A percentile compares a stretch with the other conserved stretches of the same genome.
These are phyloP conservation scores for Musa troglodytarum DNA, from an alignment of 176 grass and related monocot species.

Conservation along the genomic window DNA sequence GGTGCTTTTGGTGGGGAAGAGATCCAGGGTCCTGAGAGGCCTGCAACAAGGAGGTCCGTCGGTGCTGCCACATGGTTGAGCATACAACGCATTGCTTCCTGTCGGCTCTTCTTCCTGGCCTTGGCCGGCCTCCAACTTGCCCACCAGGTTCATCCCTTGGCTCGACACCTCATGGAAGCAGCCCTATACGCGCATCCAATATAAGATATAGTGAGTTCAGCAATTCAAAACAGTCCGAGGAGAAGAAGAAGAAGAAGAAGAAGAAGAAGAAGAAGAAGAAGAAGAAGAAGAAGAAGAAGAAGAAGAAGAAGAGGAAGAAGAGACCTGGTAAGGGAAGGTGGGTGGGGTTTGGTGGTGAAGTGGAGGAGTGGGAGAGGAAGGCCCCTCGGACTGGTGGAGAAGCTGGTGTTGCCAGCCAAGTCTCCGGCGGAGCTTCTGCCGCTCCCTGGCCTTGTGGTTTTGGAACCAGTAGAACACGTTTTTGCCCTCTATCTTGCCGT, in stretches of 20 bases:
- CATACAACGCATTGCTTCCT: no score
- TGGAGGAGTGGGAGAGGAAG: background rate
- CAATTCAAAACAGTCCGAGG: no score
- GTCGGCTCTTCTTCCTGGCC: conserved; percentile 24
- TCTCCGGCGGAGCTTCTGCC: background rate
- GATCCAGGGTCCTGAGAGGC: conserved; percentile 62
- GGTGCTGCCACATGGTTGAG: background rate
- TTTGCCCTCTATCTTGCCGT: conserved; percentile 58
- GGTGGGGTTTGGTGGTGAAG: background rate
- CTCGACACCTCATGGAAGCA: conserved; percentile 25
- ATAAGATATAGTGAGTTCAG: no score
- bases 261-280: background rate
- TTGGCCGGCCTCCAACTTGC: conserved; percentile 26
- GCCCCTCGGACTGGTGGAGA: background rate
- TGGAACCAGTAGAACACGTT: conserved; percentile 98
- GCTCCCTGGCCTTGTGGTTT: conserved; percentile 66
- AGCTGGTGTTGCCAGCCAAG: background rate
- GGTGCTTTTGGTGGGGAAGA: conserved; percentile 77
- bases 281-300: background rate
- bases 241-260: background rate
- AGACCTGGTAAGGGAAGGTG: background rate
- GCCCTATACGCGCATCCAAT: conserved; percentile 4
- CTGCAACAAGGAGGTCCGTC: conserved; percentile 43
- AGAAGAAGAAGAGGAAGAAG: background rate
- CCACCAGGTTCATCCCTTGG: conserved; percentile 30